Conservation (phyloP, 495 filamentous ascomycete species). For the Aspergillus indologenus region DNA sequence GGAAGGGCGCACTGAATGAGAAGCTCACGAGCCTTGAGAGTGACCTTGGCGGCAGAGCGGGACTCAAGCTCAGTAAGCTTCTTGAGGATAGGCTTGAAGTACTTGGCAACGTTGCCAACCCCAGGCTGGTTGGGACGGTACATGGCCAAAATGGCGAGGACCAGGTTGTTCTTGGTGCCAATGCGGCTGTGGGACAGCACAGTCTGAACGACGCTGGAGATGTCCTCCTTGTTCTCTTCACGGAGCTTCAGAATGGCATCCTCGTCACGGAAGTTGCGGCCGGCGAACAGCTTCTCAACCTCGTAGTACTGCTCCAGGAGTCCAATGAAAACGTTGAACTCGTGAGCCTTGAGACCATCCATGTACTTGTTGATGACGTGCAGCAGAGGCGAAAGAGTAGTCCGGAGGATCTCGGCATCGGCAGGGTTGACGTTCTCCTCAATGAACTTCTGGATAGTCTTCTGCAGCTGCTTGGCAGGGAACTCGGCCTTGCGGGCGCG, state of each 20-base stretch:
- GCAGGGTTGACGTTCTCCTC: slow-evolving; percentile 74
- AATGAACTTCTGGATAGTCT: slow-evolving; percentile 81
- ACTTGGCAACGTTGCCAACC: slow-evolving; percentile 79
- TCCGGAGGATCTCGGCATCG: slow-evolving; percentile 68
- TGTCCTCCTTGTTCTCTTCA: slow-evolving; percentile 94
- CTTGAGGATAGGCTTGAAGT: slow-evolving; percentile 78
- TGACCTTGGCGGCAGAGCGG: slow-evolving; percentile 87
- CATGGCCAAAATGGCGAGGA: slow-evolving; percentile 87
- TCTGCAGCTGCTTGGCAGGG: slow-evolving; percentile 82
- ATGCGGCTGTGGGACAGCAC: slow-evolving; percentile 93
- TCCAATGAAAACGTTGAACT: slow-evolving; percentile 76
- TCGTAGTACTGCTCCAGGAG: slow-evolving; percentile 77
- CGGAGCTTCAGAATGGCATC: slow-evolving; percentile 91
- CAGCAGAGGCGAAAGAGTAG: slow-evolving; percentile 71
- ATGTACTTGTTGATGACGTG: slow-evolving; percentile 78
- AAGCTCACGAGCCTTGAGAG: slow-evolving; percentile 93
- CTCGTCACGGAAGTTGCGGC: slow-evolving; percentile 80
- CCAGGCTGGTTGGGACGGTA: slow-evolving; percentile 94
- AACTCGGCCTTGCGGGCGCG: slow-evolving; percentile 78
- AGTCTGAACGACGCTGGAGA: slow-evolving; percentile 73
- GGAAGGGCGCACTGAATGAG: slow-evolving; percentile 96
- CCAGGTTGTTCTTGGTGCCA: slow-evolving; percentile 88
- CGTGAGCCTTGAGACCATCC: slow-evolving; percentile 88
- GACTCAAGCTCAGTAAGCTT: slow-evolving; percentile 90
- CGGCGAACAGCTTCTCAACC: slow-evolving; percentile 83